phyloP scores from a whole-genome alignment of 352 stramenopile genomes.

The Globisporangium acanthophoron region DNA sequence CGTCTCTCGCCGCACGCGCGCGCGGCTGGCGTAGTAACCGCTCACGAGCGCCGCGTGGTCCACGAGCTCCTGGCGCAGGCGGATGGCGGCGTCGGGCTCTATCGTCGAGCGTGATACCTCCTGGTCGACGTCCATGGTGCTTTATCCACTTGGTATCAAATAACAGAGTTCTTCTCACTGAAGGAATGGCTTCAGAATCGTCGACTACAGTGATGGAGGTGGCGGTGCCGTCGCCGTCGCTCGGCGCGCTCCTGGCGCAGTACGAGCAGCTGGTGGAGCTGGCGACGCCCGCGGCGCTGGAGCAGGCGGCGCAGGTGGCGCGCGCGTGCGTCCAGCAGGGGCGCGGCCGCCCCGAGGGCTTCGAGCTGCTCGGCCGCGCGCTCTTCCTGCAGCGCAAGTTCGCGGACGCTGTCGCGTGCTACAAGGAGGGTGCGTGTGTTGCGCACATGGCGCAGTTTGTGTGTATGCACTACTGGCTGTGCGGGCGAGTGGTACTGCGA shows the following conservation, averaged over 20 bases:
- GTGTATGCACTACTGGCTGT: too few relatives aligned
- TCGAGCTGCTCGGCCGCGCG: conserved; percentile 30
- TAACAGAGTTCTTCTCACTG: too few relatives aligned
- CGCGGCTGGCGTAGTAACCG: conserved; percentile 39
- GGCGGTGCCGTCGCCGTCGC: too few relatives aligned
- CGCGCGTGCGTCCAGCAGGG: conserved; percentile 20
- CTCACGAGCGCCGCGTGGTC: conserved; percentile 48
- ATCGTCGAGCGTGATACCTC: too few relatives aligned
- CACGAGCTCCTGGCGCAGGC: conserved; percentile 8
- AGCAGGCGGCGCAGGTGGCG: conserved; percentile 26
- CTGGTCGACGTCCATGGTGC: too few relatives aligned
- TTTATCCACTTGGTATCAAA: too few relatives aligned
- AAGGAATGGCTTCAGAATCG: too few relatives aligned
- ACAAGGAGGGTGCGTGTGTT: conserved; percentile 34
- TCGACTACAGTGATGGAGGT: too few relatives aligned
- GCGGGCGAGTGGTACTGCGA: too few relatives aligned
- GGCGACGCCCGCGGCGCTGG: background rate
- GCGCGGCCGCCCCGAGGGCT: conserved; percentile 17
- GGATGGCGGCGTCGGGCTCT: background rate
- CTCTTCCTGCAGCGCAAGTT: conserved; percentile 29
- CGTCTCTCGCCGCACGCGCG: conserved; percentile 22
- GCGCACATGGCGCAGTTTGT: too few relatives aligned
- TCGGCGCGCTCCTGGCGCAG: too few relatives aligned
- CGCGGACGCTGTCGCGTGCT: conserved; percentile 34
- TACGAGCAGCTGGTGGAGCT: too few relatives aligned